Evolutionary conservation across 2,329 filamentous ascomycete genomes (phyloP).

Genomic region (Aspergillus tamarii): DNA sequence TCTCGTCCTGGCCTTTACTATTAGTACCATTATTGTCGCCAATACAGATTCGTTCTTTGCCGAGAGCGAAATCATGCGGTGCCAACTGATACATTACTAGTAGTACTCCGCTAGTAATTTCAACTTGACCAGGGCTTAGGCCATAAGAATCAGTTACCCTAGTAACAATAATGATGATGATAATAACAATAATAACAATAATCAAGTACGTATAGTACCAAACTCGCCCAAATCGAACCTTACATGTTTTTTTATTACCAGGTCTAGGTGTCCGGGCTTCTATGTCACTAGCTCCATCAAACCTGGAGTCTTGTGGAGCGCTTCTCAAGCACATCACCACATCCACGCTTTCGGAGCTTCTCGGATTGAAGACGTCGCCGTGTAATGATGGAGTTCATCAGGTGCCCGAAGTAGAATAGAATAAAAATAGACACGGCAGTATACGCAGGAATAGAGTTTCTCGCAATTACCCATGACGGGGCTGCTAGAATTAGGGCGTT

Average conservation of each 20-base stretch:
- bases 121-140: neutral
- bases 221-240: neutral
- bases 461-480: constrained; percentile 60
- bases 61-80: neutral
- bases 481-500: constrained; percentile 75
- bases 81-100: neutral
- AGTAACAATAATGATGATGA: neutral
- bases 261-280: neutral
- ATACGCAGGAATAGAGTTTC: constrained; percentile 66
- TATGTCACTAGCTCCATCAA: neutral
- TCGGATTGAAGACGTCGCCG: neutral
- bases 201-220: neutral
- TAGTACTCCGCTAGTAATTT: neutral
- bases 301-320: no score
- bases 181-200: neutral
- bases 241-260: neutral
- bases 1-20: neutral
- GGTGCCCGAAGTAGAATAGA: constrained; percentile 57
- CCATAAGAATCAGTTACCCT: neutral
- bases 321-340: neutral
- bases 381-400: constrained; percentile 14
- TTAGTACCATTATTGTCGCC: neutral
- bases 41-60: neutral
- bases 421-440: constrained; percentile 65
- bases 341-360: no score